Conservation (phyloP, 768 basidiomycete species). For the Tubosaeta brunneosetosa region DNA sequence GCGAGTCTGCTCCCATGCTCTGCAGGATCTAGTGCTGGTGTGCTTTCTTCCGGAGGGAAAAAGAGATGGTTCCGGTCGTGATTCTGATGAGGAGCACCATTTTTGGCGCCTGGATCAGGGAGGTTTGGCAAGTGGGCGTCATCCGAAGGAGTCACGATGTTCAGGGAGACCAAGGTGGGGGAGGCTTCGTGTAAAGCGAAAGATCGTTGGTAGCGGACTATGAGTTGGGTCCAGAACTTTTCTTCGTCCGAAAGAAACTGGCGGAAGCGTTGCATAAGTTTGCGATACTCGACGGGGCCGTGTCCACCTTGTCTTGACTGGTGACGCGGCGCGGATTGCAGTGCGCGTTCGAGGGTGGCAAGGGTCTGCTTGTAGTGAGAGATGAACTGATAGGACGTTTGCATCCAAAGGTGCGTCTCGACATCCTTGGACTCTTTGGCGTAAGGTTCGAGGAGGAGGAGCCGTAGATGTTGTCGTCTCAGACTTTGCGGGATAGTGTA, state of each 20-base stretch:
- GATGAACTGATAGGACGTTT: constrained; percentile 85
- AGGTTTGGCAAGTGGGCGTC: constrained; percentile 29
- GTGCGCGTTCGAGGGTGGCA: constrained; percentile 55
- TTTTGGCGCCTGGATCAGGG: constrained; percentile 17
- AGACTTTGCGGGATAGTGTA: constrained; percentile 41
- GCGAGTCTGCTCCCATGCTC: constrained; percentile 58
- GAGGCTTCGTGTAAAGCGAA: constrained; percentile 67
- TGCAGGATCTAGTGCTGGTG: constrained; percentile 34
- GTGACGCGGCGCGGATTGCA: constrained; percentile 39
- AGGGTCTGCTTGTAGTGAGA: constrained; percentile 76
- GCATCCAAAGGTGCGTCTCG: constrained; percentile 87
- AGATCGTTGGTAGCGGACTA: constrained; percentile 67
- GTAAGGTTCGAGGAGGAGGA: constrained; percentile 65
- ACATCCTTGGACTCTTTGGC: constrained; percentile 73
- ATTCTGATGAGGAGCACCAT: constrained; percentile 18
- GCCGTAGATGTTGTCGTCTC: constrained; percentile 62
- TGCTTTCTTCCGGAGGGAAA: constrained; percentile 56
- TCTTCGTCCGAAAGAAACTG: constrained; percentile 89
- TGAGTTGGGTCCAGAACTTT: constrained; percentile 82
- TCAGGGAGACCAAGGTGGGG: constrained; percentile 52
- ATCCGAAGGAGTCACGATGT: constrained; percentile 43
- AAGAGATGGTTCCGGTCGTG: constrained; percentile 55
- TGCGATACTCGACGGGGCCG: constrained; percentile 78
- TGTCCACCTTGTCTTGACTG: constrained; percentile 39
- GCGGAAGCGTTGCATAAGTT: constrained; percentile 81